Percentiles rank a stretch among this genome's conserved stretches.
These are phyloP conservation scores for Boletus rex-veris DNA, from an alignment of 768 basidiomycete genomes.

Conservation along the genomic window DNA sequence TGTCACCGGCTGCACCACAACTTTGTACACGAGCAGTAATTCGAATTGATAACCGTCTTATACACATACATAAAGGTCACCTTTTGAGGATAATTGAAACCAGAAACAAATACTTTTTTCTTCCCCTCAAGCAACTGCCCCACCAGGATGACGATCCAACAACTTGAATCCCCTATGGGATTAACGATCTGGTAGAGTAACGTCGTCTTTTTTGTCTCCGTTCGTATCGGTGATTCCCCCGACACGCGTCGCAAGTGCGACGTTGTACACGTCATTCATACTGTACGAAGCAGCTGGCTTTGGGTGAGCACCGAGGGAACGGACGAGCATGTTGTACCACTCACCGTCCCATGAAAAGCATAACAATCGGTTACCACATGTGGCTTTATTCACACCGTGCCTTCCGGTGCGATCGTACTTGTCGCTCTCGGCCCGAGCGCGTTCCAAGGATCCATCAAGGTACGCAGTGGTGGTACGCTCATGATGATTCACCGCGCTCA, in stretches of 20 bases:
- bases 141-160: not conserved
- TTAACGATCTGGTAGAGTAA: conserved; percentile 5
- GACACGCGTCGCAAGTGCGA: not conserved
- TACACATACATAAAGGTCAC: too few relatives aligned
- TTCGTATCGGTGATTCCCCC: conserved; percentile 7
- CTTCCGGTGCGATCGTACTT: not conserved
- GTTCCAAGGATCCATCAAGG: conserved; percentile 10
- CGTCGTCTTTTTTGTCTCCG: not conserved
- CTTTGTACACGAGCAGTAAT: too few relatives aligned
- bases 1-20: too few relatives aligned
- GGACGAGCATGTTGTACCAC: not conserved
- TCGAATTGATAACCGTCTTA: too few relatives aligned
- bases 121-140: not conserved
- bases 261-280: conserved; percentile 2
- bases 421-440: not conserved
- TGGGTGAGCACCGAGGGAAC: conserved; percentile 3
- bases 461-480: conserved; percentile 9
- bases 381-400: conserved; percentile 6
- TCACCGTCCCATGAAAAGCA: conserved; percentile 2
- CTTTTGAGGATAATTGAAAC: too few relatives aligned
- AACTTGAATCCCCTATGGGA: not conserved
- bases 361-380: conserved; percentile 11
- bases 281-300: conserved; percentile 8
- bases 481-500: not conserved
- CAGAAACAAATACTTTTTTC: too few relatives aligned